These are phyloP conservation scores for Coemansia reversa DNA, from an alignment of 192 early-diverging fungal genomes.

Conservation along the genomic window DNA sequence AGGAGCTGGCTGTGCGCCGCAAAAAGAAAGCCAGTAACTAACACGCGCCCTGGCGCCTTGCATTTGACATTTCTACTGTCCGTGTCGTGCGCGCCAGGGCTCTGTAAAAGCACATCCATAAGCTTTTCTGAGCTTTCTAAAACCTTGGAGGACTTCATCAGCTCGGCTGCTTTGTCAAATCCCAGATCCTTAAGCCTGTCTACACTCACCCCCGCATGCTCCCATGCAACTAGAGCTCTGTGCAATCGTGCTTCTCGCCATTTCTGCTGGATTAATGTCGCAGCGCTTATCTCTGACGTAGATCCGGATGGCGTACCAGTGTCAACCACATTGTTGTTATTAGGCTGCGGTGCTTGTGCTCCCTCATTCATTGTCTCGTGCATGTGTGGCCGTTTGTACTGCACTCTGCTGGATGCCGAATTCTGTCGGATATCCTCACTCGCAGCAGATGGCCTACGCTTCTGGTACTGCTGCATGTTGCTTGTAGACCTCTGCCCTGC, in stretches of 20 bases:
- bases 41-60: constrained; percentile 30
- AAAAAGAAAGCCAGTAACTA: constrained; percentile 37
- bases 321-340: background rate
- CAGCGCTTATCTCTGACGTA: constrained; percentile 15
- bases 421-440: constrained; percentile 4
- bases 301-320: background rate
- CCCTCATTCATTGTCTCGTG: background rate
- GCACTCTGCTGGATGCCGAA: background rate
- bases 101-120: constrained; percentile 17
- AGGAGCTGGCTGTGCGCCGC: constrained; percentile 34
- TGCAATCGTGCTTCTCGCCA: constrained; percentile 19
- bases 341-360: background rate
- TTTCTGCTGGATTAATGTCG: constrained; percentile 30
- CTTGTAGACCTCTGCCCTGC: too few relatives aligned
- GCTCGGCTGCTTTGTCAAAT: constrained; percentile 33
- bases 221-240: constrained; percentile 19
- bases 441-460: constrained; percentile 6
- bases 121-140: constrained; percentile 20
- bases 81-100: background rate
- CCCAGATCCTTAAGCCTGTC: constrained; percentile 17
- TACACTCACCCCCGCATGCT: constrained; percentile 15
- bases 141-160: constrained; percentile 23
- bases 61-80: background rate
- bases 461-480: background rate
- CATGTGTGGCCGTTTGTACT: constrained; percentile 8